A percentile compares a stretch with the other conserved stretches of the same genome.
Evolutionary conservation across 495 filamentous ascomycete species (phyloP).

Genomic region (Glarea lozoyensis): DNA sequence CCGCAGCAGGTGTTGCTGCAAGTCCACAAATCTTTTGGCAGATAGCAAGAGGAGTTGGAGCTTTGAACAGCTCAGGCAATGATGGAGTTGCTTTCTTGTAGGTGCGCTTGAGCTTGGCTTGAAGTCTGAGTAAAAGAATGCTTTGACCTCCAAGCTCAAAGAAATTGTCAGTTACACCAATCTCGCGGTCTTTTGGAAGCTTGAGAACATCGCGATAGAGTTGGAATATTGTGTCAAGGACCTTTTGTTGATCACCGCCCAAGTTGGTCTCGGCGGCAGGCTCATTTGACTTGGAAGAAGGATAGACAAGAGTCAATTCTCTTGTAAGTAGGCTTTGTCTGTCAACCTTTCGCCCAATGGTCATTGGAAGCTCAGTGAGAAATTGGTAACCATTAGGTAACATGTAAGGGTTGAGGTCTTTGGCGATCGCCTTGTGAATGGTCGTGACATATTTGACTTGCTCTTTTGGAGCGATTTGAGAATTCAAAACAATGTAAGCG

Average conservation of each 20-base stretch:
- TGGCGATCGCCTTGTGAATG: conserved; percentile 14
- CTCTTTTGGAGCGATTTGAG: conserved; percentile 4
- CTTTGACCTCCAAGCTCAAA: conserved; percentile 17
- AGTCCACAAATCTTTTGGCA: conserved; percentile 10
- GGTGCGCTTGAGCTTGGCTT: conserved; percentile 18
- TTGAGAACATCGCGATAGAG: conserved; percentile 19
- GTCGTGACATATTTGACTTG: conserved; percentile 10
- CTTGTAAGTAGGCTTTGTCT: conserved; percentile 15
- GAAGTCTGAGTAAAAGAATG: conserved; percentile 20
- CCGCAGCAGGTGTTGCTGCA: background rate
- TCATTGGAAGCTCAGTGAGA: conserved; percentile 20
- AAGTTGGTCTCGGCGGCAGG: background rate
- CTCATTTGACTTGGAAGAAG: conserved; percentile 1
- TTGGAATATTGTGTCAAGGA: background rate
- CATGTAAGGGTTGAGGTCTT: conserved; percentile 24
- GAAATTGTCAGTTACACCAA: conserved; percentile 20
- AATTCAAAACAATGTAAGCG: conserved; percentile 17
- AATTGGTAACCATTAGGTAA: conserved; percentile 24
- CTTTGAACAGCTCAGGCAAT: conserved; percentile 26
- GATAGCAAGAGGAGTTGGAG: conserved; percentile 28
- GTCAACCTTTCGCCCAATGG: conserved; percentile 24
- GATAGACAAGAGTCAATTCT: conserved; percentile 17
- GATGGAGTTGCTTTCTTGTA: conserved; percentile 21
- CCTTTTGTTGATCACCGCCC: conserved; percentile 6
- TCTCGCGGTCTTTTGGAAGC: conserved; percentile 12